Base-by-base conservation (phyloP, 2,329 filamentous ascomycete species). In the Xylariaceae sp. region DNA sequence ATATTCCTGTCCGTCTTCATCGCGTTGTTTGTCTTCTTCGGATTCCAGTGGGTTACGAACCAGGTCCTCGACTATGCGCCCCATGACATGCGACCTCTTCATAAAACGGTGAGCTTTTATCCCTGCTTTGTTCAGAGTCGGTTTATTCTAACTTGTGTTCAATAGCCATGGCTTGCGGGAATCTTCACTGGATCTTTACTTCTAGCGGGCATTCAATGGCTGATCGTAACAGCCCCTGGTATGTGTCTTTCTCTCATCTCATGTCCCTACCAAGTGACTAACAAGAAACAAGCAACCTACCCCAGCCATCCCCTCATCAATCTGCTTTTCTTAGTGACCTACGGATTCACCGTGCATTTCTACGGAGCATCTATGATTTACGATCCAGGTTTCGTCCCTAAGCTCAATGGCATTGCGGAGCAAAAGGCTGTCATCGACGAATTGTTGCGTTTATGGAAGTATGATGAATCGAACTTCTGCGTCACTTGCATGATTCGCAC, bases 381-480 rank as follows among this genome's bases (percentile, higher is more conserved):
- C 67, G 93, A 99, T 72, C 94, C 94, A 0, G 94, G 94, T 13
- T 97, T 88, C 70, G 89, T 99, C 34, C 93, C 94, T 44, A 97
- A 96, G 74, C 83, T 92, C 68, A 88, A 88, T 58, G 93, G 92
- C 65, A 88, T 95, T 58, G 91, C 90, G 30, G 89, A 96, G 72
- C 93, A 97, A 73, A 92, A 93, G 73, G 86, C 87, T 47, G 87
- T 89, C 59, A 96, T 99, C 66, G 89, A 95, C 64, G 90, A 96
- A 66, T 82, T 99, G 6, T 82, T 99, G 63, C 82, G 85, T 59
- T 73, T 86, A 65, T 94, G 91, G 86, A 94, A 91, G 69, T 99
- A 93, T 73, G 92, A 99, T 71, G 93, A 97, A 71, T 80, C 87
- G 62, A 93, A 96, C 73, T 99, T 97, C 70, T 99, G 94, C 73